Evolutionary conservation across 345 rosid genomes (phyloP).

Genomic region (Mangifera indica): DNA sequence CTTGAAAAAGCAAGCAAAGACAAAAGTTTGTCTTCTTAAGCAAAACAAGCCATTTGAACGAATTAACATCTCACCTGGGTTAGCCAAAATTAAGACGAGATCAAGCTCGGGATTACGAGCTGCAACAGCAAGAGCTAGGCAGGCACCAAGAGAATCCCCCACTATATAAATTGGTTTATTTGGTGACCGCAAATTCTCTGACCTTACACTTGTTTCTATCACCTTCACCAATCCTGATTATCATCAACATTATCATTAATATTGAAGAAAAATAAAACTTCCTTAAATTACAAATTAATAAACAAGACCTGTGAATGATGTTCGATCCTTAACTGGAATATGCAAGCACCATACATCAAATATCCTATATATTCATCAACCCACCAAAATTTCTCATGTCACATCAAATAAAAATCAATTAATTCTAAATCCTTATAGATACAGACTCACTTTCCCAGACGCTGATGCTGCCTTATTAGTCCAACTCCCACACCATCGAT

Average conservation of each 20-base stretch:
- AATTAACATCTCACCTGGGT: constrained; percentile 51
- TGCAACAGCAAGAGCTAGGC: constrained; percentile 70
- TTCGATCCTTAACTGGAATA: constrained; percentile 74
- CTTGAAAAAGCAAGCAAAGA: too few species aligned
- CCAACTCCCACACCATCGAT: constrained; percentile 74
- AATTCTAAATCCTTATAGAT: too few species aligned
- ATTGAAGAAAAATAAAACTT: too few species aligned
- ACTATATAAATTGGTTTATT: constrained; percentile 69
- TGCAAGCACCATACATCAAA: constrained; percentile 78
- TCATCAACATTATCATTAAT: neutral
- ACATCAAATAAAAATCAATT: neutral
- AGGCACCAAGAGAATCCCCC: constrained; percentile 84
- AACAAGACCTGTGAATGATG: constrained; percentile 52
- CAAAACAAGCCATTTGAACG: too few species aligned
- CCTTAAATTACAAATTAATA: too few species aligned
- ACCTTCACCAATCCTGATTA: constrained; percentile 62
- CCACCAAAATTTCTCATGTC: neutral
- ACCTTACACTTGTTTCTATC: constrained; percentile 50
- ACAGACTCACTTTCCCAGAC: constrained; percentile 54
- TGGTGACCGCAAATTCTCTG: constrained; percentile 41
- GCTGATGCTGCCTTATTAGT: constrained; percentile 48
- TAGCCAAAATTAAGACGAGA: constrained; percentile 62
- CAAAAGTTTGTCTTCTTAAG: too few species aligned
- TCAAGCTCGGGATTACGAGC: constrained; percentile 62
- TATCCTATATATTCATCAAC: constrained; percentile 42